Conservation (phyloP, 257 asterid species). For the Agastache rugosa region DNA sequence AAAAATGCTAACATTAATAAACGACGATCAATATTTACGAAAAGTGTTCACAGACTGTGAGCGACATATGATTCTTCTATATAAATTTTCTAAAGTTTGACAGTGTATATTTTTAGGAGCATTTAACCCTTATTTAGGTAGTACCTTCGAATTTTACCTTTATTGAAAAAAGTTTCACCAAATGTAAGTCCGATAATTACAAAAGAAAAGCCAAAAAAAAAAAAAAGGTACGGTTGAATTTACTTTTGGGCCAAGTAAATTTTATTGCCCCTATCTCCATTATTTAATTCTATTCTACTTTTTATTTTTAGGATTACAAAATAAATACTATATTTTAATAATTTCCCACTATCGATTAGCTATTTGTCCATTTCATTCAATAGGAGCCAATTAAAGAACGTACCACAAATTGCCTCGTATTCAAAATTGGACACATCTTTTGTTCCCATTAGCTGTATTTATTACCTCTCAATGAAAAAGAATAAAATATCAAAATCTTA, state of each 20-base stretch:
- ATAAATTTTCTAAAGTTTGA: no score
- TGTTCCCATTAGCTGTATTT: constrained; percentile 43
- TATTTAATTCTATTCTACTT: not conserved
- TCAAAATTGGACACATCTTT: constrained; percentile 33
- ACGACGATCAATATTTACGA: no score
- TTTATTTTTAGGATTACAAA: not conserved
- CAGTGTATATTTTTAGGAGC: no score
- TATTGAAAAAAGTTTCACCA: not conserved
- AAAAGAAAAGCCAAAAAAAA: not conserved
- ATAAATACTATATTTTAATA: not conserved
- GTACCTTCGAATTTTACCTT: not conserved
- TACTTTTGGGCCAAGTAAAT: not conserved
- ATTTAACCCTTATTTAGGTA: not conserved
- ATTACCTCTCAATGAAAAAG: not conserved
- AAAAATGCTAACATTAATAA: no score
- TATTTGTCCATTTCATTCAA: not conserved
- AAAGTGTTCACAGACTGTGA: no score
- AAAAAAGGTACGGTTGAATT: not conserved
- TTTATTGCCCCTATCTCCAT: not conserved
- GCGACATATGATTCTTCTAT: no score
- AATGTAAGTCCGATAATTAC: not conserved
- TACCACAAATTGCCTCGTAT: constrained; percentile 33
- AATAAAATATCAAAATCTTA: not conserved
- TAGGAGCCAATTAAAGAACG: constrained; percentile 26
- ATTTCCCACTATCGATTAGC: not conserved